Evolutionary conservation across 2,329 filamentous ascomycete genomes (phyloP), one percentile per base, ranked within the genome.

Genomic region (Dothideomycetidae sp.): DNA sequence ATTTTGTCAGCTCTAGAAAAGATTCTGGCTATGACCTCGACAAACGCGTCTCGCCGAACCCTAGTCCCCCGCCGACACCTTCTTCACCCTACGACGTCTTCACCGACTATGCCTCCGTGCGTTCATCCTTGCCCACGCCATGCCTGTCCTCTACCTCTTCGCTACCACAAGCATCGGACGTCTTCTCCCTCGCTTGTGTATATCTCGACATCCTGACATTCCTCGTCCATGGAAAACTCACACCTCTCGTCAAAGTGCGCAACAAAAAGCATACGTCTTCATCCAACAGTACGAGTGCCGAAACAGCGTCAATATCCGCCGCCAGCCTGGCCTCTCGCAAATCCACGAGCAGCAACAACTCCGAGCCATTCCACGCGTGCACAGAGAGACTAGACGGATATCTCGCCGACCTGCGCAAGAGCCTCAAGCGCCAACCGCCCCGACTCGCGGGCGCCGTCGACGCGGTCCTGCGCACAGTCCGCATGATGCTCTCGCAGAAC

Each of bases 111-210:
- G 21, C 7, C 21, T 26, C 21, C 21, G 21, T 26, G 21, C 21
- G n/a, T n/a, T 10, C 88, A 7, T 7, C 21, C 71, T 70, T 16
- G 15, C 19, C 11, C 2, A 10, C 10, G 5, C 12, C 31, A 16
- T 16, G 10, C 12, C n/a, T 10, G 15, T 33, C 12, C 31, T 10
- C 12, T 11, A 15, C 16, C 31, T 33, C 12, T 12, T 33, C 3
- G n/a, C 31, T 19, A 7, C 48, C 46, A 53, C 42, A 65, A 60
- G 49, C 58, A 42, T 72, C 75, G 31, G 81, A 85, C 51, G 63
- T 85, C 13, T 86, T 80, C 57, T 81, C 78, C 3, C 63, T 84
- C 1, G 80, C 73, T 7, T 81, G 78, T 53, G 67, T 84, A 36
- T 79, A 79, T 42, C 62, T 84, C 11, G 80, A 86, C 45, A 67